A percentile compares a stretch with the other conserved stretches of the same genome.
phyloP scores from a whole-genome alignment of 164 flowering plant genomes.

The Platanus orientalis region DNA sequence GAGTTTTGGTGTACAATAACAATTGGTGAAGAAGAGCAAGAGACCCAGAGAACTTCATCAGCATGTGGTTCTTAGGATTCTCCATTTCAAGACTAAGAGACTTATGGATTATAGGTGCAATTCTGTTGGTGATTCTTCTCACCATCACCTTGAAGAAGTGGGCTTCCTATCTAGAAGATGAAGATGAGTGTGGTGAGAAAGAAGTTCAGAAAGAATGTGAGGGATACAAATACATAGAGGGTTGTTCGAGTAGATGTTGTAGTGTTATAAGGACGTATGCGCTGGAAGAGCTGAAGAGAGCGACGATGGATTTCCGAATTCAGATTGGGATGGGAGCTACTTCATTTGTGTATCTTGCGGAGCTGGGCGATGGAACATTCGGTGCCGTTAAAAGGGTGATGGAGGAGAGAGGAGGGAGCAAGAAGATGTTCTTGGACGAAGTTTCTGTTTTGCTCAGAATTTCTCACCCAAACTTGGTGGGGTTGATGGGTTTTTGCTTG shows the following conservation, averaged over 20 bases:
- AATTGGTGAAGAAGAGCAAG: too few species aligned
- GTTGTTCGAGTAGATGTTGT: too few species aligned
- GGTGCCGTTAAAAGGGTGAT: constrained; percentile 30
- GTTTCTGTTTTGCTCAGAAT: constrained; percentile 32
- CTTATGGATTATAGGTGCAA: constrained; percentile 13
- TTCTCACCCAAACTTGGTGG: constrained; percentile 35
- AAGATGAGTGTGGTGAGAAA: too few species aligned
- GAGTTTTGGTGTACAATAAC: too few species aligned
- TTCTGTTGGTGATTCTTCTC: constrained; percentile 11
- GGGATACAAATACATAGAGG: too few species aligned
- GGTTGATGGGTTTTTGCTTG: constrained; percentile 28
- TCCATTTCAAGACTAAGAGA: too few species aligned
- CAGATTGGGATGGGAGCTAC: constrained; percentile 32
- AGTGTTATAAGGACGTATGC: constrained; percentile 24
- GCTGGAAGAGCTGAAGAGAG: constrained; percentile 25
- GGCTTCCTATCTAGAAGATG: constrained; percentile 2
- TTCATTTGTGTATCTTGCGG: constrained; percentile 33
- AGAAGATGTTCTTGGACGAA: constrained; percentile 31
- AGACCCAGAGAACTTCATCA: too few species aligned
- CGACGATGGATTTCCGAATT: constrained; percentile 24
- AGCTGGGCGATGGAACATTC: constrained; percentile 26
- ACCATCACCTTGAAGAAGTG: constrained; percentile 13
- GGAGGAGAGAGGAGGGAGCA: constrained; percentile 31
- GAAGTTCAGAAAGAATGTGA: too few species aligned
- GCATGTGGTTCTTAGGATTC: too few species aligned